phyloP scores from a whole-genome alignment of 2,329 filamentous ascomycete species.

The Alternaria consortialis region DNA sequence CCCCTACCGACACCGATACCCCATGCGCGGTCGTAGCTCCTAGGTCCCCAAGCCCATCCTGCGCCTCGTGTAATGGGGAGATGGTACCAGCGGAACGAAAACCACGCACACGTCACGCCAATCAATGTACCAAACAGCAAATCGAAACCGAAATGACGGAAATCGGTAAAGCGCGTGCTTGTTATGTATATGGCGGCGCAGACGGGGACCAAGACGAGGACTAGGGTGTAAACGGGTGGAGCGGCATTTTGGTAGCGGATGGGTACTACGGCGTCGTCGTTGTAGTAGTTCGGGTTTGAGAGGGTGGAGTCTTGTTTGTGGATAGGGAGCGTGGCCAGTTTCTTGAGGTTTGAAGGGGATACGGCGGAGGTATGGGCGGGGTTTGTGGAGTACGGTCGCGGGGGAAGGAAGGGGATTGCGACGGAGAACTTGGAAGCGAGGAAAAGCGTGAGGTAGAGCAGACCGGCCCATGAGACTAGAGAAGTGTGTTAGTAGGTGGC shows the following conservation, averaged over 20 bases:
- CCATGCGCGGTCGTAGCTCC: constrained; percentile 77
- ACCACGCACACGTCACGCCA: constrained; percentile 74
- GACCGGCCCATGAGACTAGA: constrained; percentile 74
- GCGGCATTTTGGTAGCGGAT: constrained; percentile 79
- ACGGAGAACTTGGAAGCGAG: constrained; percentile 84
- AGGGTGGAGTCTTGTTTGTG: constrained; percentile 37
- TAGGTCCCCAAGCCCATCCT: constrained; percentile 89
- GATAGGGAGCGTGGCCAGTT: constrained; percentile 31
- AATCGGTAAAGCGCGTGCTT: constrained; percentile 87
- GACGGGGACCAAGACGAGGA: constrained; percentile 74
- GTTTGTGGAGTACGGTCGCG: constrained; percentile 58
- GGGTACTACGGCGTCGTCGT: constrained; percentile 56
- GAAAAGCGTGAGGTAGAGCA: constrained; percentile 88
- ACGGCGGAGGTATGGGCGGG: constrained; percentile 60
- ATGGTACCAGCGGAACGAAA: constrained; percentile 87
- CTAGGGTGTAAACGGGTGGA: constrained; percentile 80
- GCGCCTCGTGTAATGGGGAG: constrained; percentile 79
- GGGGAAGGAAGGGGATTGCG: constrained; percentile 73
- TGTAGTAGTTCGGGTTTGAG: constrained; percentile 25
- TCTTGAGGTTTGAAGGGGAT: constrained; percentile 44
- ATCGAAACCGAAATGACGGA: constrained; percentile 91
- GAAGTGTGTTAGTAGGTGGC: neutral
- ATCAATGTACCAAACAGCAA: constrained; percentile 86
- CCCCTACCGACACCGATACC: constrained; percentile 73
- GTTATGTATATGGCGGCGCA: constrained; percentile 81